Base-by-base conservation (phyloP, 2,329 filamentous ascomycete species). In the Fusarium verticillioides region DNA sequence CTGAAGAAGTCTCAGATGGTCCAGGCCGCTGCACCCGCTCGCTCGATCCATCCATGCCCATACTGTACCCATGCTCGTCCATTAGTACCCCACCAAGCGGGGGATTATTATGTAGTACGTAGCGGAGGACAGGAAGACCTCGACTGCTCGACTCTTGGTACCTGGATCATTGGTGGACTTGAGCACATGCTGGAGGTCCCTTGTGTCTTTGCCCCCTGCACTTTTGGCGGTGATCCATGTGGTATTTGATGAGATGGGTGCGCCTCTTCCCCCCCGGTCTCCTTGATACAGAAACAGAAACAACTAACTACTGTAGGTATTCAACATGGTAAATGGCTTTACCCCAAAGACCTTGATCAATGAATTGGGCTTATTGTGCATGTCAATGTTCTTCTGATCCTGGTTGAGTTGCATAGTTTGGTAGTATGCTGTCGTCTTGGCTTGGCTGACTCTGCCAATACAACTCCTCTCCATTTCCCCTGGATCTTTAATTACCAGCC, bases 121-220 rank as follows among this genome's bases (percentile, higher is more conserved):
- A 23, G 36, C 9, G 58, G 58, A 63, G 42, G 60, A 60, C 53
- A 53, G 44, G 46, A 60, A 43, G 54, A 47, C 54, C 23, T 23
- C n/a, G 50, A 72, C 47, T 62, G 40, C 23, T 23, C n/a, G 50
- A 72, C 47, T 62, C 60, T 68, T 61, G 62, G 75, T 74, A 74
- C 73, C 71, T 72, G 67, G 63, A 53, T 50, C 44, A 72, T 74
- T 74, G 70, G 75, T 76, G 73, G 75, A 60, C 52, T 66, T 60
- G 62, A 58, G 56, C 68, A 68, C 56, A 64, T 66, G 72, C 70
- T 50, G 65, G 61, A 76, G 71, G 75, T 75, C 68, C 67, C 67
- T 70, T 44, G 44, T 49, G 47, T 63, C 60, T 60, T 57, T 39
- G 16, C 42, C 59, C 59, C 46, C 44, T 58, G 23, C 34, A 54